Evolutionary conservation across 1,284 basidiomycete genomes (phyloP).

Genomic region (Wallemia mellicola): DNA sequence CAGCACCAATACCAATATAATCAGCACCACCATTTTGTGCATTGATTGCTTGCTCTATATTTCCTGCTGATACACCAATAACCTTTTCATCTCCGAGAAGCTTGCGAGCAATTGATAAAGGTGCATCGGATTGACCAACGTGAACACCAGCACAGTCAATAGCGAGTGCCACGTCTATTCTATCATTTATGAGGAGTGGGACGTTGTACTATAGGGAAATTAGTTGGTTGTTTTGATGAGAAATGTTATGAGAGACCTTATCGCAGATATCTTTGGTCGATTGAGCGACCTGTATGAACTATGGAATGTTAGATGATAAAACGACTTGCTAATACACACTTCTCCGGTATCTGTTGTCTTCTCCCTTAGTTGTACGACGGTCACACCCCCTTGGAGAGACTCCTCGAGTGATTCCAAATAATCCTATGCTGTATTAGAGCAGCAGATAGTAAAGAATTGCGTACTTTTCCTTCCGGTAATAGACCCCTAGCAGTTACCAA

Average conservation of each 20-base stretch:
- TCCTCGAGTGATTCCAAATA: slow-evolving; percentile 37
- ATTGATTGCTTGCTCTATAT: slow-evolving; percentile 26
- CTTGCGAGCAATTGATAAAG: slow-evolving; percentile 31
- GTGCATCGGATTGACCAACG: slow-evolving; percentile 71
- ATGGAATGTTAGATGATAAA: slow-evolving; percentile 1
- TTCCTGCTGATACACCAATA: slow-evolving; percentile 56
- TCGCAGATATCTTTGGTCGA: slow-evolving; percentile 43
- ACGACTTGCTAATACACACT: slow-evolving; percentile 17
- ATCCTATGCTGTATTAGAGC: slow-evolving; percentile 19
- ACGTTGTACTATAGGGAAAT: slow-evolving; percentile 28
- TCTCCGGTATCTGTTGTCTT: slow-evolving; percentile 49
- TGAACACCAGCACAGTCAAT: slow-evolving; percentile 52
- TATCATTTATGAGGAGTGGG: slow-evolving; percentile 72
- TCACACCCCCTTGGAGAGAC: slow-evolving; percentile 58
- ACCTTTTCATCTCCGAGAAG: slow-evolving; percentile 40
- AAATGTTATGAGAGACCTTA: slow-evolving; percentile 15
- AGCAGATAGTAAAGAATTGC: slow-evolving; percentile 3
- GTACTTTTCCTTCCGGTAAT: slow-evolving; percentile 45
- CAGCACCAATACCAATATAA: slow-evolving; percentile 52
- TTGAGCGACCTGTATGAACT: slow-evolving; percentile 53
- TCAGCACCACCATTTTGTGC: slow-evolving; percentile 30
- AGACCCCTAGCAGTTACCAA: slow-evolving; percentile 58
- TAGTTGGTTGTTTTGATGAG: background rate
- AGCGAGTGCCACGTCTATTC: slow-evolving; percentile 57
- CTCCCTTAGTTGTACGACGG: slow-evolving; percentile 64